Evolutionary conservation across 495 filamentous ascomycete genomes (phyloP).

Genomic region (Penicillium waksmanii): DNA sequence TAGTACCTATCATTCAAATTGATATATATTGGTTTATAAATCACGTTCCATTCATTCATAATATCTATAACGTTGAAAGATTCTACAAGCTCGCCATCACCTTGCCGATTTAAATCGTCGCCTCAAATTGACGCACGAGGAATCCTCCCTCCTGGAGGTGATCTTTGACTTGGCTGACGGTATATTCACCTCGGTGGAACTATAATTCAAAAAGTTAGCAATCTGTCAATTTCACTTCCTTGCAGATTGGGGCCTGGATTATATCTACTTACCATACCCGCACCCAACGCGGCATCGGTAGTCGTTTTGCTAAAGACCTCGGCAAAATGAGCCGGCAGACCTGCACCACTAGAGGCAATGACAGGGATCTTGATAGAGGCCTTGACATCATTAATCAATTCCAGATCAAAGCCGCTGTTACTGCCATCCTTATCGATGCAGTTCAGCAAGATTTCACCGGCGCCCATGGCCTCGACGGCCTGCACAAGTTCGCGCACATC

Average conservation of each 20-base stretch:
- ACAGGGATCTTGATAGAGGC: constrained; percentile 83
- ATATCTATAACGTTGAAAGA: not conserved
- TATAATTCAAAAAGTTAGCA: constrained; percentile 33
- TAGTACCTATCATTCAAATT: not conserved
- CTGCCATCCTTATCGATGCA: constrained; percentile 98
- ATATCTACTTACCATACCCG: constrained; percentile 75
- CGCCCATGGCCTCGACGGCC: constrained; percentile 95
- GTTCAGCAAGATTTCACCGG: constrained; percentile 92
- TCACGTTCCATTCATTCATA: not conserved
- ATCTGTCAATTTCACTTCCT: not conserved
- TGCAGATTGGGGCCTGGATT: not conserved
- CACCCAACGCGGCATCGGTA: constrained; percentile 91
- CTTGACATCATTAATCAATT: constrained; percentile 89
- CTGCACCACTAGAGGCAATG: constrained; percentile 93
- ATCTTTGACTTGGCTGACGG: constrained; percentile 92
- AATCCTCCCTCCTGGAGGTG: constrained; percentile 70
- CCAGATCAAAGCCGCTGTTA: constrained; percentile 92
- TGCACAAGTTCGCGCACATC: constrained; percentile 84
- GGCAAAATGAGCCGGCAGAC: constrained; percentile 83
- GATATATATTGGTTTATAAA: not conserved
- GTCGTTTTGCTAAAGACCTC: constrained; percentile 86
- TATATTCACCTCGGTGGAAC: constrained; percentile 96
- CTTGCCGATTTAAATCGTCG: constrained; percentile 31
- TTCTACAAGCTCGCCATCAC: not conserved
- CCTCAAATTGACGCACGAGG: constrained; percentile 75